phyloP scores from a whole-genome alignment of 805 yeast genomes.

The Spathaspora sp. region DNA sequence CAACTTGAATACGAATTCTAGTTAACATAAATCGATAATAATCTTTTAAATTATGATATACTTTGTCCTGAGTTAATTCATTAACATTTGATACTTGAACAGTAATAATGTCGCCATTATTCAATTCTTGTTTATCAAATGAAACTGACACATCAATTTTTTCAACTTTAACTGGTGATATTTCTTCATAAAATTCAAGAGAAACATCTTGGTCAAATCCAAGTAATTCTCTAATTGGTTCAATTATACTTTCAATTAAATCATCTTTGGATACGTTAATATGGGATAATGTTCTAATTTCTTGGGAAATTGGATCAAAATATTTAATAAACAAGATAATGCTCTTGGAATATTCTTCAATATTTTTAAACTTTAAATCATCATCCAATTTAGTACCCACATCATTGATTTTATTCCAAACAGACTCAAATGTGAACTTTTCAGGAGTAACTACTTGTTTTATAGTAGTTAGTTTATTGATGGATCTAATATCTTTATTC shows the following conservation, averaged over 20 bases:
- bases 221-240: conserved; percentile 39
- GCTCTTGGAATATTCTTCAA: conserved; percentile 15
- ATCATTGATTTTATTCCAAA: conserved; percentile 15
- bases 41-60: conserved; percentile 31
- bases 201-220: conserved; percentile 31
- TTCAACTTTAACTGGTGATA: conserved; percentile 52
- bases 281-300: conserved; percentile 66
- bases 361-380: conserved; percentile 10
- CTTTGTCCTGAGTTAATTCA: conserved; percentile 12
- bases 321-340: conserved; percentile 52
- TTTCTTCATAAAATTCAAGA: conserved; percentile 54
- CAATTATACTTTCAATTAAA: conserved; percentile 36
- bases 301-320: conserved; percentile 55
- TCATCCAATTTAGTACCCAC: conserved; percentile 6
- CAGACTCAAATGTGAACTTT: conserved; percentile 20
- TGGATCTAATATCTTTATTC: conserved; percentile 33
- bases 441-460: conserved; percentile 13
- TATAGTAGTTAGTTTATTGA: conserved; percentile 16
- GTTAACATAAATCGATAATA: conserved; percentile 55
- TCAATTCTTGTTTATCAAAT: conserved; percentile 55
- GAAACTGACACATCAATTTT: conserved; percentile 34
- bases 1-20: conserved; percentile 56
- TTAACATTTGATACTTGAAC: conserved; percentile 24
- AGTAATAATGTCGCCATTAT: conserved; percentile 64
- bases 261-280: conserved; percentile 48